Base-by-base conservation (phyloP, 805 yeast species). In the Nakazawaea ishiwadae region DNA sequence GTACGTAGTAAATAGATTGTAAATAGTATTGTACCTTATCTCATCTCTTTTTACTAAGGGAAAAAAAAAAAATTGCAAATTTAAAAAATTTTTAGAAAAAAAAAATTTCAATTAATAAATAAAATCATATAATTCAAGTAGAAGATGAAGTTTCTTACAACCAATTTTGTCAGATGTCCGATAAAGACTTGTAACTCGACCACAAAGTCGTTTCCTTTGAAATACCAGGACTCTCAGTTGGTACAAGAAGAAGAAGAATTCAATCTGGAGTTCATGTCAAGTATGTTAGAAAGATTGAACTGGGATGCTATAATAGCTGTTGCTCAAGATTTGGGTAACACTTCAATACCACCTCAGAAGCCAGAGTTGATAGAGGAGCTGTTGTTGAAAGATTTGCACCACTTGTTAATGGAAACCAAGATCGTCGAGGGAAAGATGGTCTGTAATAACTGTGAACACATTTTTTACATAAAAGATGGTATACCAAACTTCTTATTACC, bases 121-220 rank as follows among this genome's bases (percentile, higher is more conserved):
- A 9, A 31, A 11, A 9, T 20, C 36, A 5, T 10, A 10, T 33
- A 12, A 5, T 14, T 3, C 32, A 30, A 30, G 18, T 30, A 30
- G 3, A 10, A 16, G 26, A 91, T 91, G 99, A 91, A 93, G 66
- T 79, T 91, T 54, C 68, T 93, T 20, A 91, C 99, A n/a, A 86
- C 97, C 10, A 93, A 93, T 63, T 93, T 93, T 63, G 95, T 93
- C 48, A 88, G 84, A 59, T 93, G 99, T 63, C 89, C 98, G 0
- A 84, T 88, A 47, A 81, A 83, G 55, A 54, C 79, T 2, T 93
- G 99, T 57, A 88, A 82, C 34, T 65, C 79, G 11, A 74, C 91
- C 5, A 74, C 76, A 11, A 77, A 79, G 5, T 78, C 95, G 15
- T 93, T 89, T 58, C 99, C 99, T 2, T 71, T 93, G 43, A 69